These are phyloP conservation scores for Chlorella variabilis DNA, from an alignment of 163 green algal genomes.

Conservation along the genomic window DNA sequence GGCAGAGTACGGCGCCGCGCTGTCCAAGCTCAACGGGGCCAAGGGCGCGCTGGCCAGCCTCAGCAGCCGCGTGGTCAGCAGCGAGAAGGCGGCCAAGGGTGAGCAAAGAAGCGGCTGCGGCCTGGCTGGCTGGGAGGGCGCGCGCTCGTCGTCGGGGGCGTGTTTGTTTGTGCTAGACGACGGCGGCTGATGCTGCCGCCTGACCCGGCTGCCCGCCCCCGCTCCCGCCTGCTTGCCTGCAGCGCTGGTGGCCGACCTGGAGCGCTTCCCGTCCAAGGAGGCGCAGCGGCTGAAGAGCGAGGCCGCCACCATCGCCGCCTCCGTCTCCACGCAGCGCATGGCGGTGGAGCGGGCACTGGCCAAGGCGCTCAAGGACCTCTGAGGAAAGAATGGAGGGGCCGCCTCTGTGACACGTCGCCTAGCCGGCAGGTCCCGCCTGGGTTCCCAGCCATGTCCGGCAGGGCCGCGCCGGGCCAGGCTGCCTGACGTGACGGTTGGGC, in stretches of 20 bases:
- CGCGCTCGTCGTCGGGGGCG: too few relatives aligned
- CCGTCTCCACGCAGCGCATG: conserved; percentile 6
- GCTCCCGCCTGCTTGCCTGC: neutral
- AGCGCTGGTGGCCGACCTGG: conserved; percentile 28
- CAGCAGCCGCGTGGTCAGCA: conserved; percentile 14
- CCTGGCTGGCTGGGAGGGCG: neutral
- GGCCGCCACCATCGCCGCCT: conserved; percentile 6
- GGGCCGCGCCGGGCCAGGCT: too few relatives aligned
- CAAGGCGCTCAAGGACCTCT: conserved; percentile 18
- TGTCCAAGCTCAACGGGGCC: conserved; percentile 13
- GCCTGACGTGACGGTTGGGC: too few relatives aligned
- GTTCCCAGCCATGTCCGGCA: too few relatives aligned
- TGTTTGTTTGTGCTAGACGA: too few relatives aligned
- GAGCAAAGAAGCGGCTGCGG: neutral
- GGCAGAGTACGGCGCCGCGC: conserved; percentile 13
- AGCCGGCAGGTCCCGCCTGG: too few relatives aligned
- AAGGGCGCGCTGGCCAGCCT: conserved; percentile 5
- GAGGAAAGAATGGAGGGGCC: too few relatives aligned
- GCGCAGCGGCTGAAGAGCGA: conserved; percentile 6
- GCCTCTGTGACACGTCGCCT: too few relatives aligned
- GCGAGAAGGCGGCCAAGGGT: conserved; percentile 25
- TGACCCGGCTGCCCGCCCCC: too few relatives aligned
- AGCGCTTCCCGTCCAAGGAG: conserved; percentile 4
- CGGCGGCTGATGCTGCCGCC: too few relatives aligned
- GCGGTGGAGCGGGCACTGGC: conserved; percentile 26